Evolutionary conservation across 2,329 filamentous ascomycete genomes (phyloP).

Genomic region (Arthrinium puccinioides): DNA sequence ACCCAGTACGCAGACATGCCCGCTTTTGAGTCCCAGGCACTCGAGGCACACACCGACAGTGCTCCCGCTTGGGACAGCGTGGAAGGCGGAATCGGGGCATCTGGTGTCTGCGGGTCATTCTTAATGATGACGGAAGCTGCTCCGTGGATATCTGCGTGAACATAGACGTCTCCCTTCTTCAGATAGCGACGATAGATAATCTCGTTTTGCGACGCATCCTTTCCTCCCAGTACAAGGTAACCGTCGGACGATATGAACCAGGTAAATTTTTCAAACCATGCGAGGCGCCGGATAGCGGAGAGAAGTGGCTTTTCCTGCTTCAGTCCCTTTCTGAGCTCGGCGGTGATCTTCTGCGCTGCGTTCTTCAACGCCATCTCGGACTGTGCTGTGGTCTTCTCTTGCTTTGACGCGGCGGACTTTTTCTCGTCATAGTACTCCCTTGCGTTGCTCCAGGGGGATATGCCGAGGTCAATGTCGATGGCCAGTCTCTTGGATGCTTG

Average conservation of each 20-base stretch:
- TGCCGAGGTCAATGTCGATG: slow-evolving; percentile 76
- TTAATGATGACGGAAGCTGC: slow-evolving; percentile 85
- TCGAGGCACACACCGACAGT: slow-evolving; percentile 76
- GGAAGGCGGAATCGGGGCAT: slow-evolving; percentile 84
- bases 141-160: slow-evolving; percentile 82
- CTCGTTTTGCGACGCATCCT: slow-evolving; percentile 84
- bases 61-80: slow-evolving; percentile 87
- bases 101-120: slow-evolving; percentile 69
- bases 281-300: slow-evolving; percentile 70
- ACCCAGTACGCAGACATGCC: slow-evolving; percentile 97
- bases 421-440: slow-evolving; percentile 88
- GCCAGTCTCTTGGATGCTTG: slow-evolving; percentile 48
- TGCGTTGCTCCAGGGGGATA: slow-evolving; percentile 85
- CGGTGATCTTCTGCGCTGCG: slow-evolving; percentile 79
- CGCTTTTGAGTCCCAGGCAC: slow-evolving; percentile 93
- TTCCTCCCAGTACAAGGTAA: slow-evolving; percentile 83
- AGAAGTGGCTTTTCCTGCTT: slow-evolving; percentile 89
- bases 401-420: slow-evolving; percentile 75
- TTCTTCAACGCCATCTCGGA: slow-evolving; percentile 80
- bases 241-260: slow-evolving; percentile 96
- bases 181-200: slow-evolving; percentile 83
- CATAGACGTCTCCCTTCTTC: slow-evolving; percentile 83
- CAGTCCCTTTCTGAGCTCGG: slow-evolving; percentile 77
- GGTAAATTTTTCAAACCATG: slow-evolving; percentile 96
- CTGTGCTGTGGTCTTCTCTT: slow-evolving; percentile 77